These are phyloP conservation scores for Atkinsonella hypoxylon DNA, from an alignment of 2,329 filamentous ascomycete genomes.

Conservation along the genomic window DNA sequence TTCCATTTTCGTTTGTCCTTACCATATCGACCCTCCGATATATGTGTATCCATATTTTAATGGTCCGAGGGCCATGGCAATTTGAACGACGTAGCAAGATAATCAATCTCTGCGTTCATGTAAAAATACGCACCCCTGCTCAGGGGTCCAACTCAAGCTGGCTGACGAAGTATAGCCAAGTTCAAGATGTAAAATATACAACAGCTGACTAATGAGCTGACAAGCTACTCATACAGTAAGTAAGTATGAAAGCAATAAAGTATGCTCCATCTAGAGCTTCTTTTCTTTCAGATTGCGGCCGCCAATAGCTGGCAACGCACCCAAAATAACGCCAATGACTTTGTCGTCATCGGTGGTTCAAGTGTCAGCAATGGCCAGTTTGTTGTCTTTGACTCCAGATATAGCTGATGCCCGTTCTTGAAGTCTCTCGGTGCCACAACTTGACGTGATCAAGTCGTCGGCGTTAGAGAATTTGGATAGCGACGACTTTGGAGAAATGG, in stretches of 20 bases:
- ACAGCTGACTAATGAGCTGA: slow-evolving; percentile 9
- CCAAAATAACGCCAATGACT: background rate
- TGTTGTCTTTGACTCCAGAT: slow-evolving; percentile 6
- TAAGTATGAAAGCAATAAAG: slow-evolving; percentile 22
- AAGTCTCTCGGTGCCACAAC: slow-evolving; percentile 20
- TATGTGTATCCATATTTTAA: slow-evolving; percentile 1
- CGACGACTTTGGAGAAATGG: slow-evolving; percentile 19
- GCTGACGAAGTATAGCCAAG: slow-evolving; percentile 11
- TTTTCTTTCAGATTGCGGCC: slow-evolving; percentile 5
- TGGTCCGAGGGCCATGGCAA: background rate
- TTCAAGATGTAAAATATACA: slow-evolving; percentile 12
- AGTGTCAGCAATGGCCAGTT: slow-evolving; percentile 1
- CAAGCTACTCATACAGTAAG: slow-evolving; percentile 17
- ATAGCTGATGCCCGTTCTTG: slow-evolving; percentile 32
- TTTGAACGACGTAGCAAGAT: background rate
- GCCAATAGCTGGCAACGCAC: background rate
- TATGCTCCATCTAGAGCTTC: slow-evolving; percentile 18
- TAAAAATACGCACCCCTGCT: slow-evolving; percentile 1
- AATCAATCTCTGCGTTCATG: background rate
- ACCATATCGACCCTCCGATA: slow-evolving; percentile 2
- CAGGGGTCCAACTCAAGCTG: slow-evolving; percentile 2
- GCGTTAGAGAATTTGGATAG: slow-evolving; percentile 15
- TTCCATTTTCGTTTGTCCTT: background rate
- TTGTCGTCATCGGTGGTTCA: background rate
- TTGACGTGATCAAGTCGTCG: slow-evolving; percentile 11